Percentiles rank a stretch among this genome's conserved stretches.
These are phyloP conservation scores for Pseudevernia furfuracea DNA, from an alignment of 495 filamentous ascomycete genomes.

Conservation along the genomic window DNA sequence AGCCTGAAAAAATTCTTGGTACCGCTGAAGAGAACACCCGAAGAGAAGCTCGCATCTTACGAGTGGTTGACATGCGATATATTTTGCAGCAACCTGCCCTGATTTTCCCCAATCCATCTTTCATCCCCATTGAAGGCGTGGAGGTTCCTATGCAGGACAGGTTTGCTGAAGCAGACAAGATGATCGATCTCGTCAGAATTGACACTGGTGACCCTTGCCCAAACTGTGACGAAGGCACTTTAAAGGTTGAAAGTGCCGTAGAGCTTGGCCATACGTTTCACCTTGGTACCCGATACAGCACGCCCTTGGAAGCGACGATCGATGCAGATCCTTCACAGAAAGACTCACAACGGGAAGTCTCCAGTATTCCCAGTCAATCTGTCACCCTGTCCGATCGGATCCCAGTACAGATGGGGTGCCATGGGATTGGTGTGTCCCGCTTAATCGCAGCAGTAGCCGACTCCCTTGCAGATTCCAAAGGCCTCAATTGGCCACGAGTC, in stretches of 20 bases:
- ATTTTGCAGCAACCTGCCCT: background rate
- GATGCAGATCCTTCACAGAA: constrained; percentile 21
- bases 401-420: constrained; percentile 86
- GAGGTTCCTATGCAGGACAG: background rate
- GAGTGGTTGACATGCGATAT: constrained; percentile 9
- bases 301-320: constrained; percentile 59
- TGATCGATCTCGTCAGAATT: constrained; percentile 54
- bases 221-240: constrained; percentile 52
- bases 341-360: background rate
- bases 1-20: background rate
- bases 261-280: constrained; percentile 95
- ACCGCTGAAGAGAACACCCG: background rate
- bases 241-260: constrained; percentile 65
- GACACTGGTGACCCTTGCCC: constrained; percentile 64
- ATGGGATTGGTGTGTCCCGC: constrained; percentile 89
- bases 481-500: constrained; percentile 79
- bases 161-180: background rate
- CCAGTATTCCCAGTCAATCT: background rate
- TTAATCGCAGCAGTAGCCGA: constrained; percentile 83
- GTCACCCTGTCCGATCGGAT: constrained; percentile 26
- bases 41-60: background rate
- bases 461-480: constrained; percentile 58
- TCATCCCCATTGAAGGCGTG: background rate
- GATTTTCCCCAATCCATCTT: background rate
- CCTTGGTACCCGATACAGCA: constrained; percentile 81